These are phyloP conservation scores for Yamadazyma akitaensis DNA, from an alignment of 805 yeast species.

Conservation along the genomic window DNA sequence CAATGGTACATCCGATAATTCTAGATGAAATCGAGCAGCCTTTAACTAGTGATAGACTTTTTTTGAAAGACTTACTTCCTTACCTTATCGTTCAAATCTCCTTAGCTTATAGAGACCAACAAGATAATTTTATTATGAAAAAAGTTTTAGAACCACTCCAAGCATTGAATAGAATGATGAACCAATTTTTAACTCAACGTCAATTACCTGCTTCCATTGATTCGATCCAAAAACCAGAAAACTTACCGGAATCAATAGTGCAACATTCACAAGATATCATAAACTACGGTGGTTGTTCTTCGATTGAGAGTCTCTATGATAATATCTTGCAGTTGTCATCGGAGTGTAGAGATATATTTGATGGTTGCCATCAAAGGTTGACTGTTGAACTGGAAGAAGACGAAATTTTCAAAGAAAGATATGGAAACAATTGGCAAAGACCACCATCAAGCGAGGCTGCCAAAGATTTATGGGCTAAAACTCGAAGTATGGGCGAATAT, in stretches of 20 bases:
- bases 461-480: slow-evolving; percentile 32
- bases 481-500: slow-evolving; percentile 46
- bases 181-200: slow-evolving; percentile 42
- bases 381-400: slow-evolving; percentile 55
- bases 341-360: slow-evolving; percentile 41
- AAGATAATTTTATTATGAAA: slow-evolving; percentile 50
- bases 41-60: slow-evolving; percentile 10
- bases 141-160: slow-evolving; percentile 44
- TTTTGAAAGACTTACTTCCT: slow-evolving; percentile 69
- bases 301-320: slow-evolving; percentile 34
- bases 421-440: slow-evolving; percentile 46
- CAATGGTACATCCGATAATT: slow-evolving; percentile 50
- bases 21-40: slow-evolving; percentile 26
- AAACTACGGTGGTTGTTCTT: slow-evolving; percentile 49
- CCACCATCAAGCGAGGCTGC: slow-evolving; percentile 45
- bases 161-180: slow-evolving; percentile 43
- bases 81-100: slow-evolving; percentile 61
- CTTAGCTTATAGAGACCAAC: slow-evolving; percentile 65
- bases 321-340: slow-evolving; percentile 37
- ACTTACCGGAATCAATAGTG: slow-evolving; percentile 55
- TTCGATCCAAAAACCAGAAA: slow-evolving; percentile 52
- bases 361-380: slow-evolving; percentile 46
- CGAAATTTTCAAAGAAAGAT: slow-evolving; percentile 39
- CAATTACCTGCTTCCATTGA: slow-evolving; percentile 65
- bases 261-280: slow-evolving; percentile 54